Percentiles rank a stretch among this genome's conserved stretches.
phyloP scores from a whole-genome alignment of 148 eudicot genomes.

The Heliosperma pusillum region DNA sequence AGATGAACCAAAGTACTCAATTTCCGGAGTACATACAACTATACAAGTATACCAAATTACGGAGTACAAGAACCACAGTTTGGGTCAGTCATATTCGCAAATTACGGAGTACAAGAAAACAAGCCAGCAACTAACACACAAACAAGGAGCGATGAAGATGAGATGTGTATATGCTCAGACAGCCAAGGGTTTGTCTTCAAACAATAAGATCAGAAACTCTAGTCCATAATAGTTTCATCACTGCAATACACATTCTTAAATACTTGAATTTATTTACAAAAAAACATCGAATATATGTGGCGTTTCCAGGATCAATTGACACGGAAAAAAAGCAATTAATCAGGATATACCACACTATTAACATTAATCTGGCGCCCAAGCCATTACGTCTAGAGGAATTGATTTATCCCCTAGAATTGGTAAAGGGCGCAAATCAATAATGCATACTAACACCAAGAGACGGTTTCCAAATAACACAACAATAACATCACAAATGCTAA shows the following conservation, averaged over 20 bases:
- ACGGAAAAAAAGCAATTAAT: slow-evolving; percentile 33
- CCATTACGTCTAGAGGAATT: slow-evolving; percentile 63
- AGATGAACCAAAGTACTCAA: too few relatives aligned
- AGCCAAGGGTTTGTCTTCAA: slow-evolving; percentile 82
- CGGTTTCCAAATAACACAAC: too few relatives aligned
- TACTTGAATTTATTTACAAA: background rate
- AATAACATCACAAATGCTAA: too few relatives aligned
- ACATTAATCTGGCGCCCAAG: slow-evolving; percentile 46
- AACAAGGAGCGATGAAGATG: too few relatives aligned
- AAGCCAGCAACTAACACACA: too few relatives aligned
- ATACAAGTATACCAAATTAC: too few relatives aligned
- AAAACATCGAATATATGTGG: slow-evolving; percentile 27
- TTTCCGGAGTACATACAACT: too few relatives aligned
- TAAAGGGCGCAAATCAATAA: slow-evolving; percentile 40
- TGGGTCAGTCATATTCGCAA: too few relatives aligned
- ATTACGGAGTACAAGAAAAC: too few relatives aligned
- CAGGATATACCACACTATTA: slow-evolving; percentile 54
- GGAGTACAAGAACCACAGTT: too few relatives aligned
- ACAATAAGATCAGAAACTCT: slow-evolving; percentile 60
- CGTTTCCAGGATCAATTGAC: slow-evolving; percentile 54
- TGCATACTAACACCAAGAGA: too few relatives aligned
- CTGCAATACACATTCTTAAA: slow-evolving; percentile 6
- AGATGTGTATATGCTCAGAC: slow-evolving; percentile 48
- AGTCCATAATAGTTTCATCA: slow-evolving; percentile 53
- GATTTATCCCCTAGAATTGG: slow-evolving; percentile 53